A percentile compares a stretch with the other conserved stretches of the same genome.
These are phyloP conservation scores for Metschnikowia colocasiae DNA, from an alignment of 805 yeast genomes.

Conservation along the genomic window DNA sequence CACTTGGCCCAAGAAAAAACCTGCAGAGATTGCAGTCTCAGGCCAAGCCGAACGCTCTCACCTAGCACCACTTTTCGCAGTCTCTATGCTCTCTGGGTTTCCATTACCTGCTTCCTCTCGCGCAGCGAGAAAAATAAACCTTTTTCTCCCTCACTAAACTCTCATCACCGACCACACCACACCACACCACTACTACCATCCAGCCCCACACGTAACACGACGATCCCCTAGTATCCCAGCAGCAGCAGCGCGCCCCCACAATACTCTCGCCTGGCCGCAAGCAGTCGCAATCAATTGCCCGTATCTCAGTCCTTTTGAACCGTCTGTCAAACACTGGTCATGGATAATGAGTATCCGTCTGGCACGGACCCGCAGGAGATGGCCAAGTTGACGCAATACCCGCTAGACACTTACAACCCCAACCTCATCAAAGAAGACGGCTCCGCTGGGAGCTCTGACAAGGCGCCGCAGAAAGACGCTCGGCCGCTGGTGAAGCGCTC, in stretches of 20 bases:
- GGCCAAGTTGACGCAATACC: constrained; percentile 7
- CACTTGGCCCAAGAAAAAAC: not conserved
- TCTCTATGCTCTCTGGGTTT: not conserved
- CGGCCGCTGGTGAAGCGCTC: not conserved
- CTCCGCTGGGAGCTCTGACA: not conserved
- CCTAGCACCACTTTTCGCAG: not conserved
- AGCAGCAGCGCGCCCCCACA: no score
- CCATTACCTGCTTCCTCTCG: not conserved
- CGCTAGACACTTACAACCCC: constrained; percentile 6
- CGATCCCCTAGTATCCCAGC: no score
- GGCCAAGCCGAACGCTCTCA: not conserved
- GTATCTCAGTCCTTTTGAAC: not conserved
- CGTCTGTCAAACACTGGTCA: not conserved
- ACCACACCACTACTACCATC: not conserved
- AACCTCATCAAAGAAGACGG: constrained; percentile 1
- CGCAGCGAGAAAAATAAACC: constrained; percentile 1
- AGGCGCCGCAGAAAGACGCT: not conserved
- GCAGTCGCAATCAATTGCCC: not conserved
- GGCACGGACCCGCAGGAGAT: constrained; percentile 4
- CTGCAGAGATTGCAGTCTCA: not conserved
- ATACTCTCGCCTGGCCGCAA: not conserved
- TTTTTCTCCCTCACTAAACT: not conserved
- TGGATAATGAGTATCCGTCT: constrained; percentile 6
- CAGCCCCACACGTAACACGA: no score
- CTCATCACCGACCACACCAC: not conserved